Conservation (phyloP, 2,329 filamentous ascomycete genomes). For the Sclerotinia spermophila region DNA sequence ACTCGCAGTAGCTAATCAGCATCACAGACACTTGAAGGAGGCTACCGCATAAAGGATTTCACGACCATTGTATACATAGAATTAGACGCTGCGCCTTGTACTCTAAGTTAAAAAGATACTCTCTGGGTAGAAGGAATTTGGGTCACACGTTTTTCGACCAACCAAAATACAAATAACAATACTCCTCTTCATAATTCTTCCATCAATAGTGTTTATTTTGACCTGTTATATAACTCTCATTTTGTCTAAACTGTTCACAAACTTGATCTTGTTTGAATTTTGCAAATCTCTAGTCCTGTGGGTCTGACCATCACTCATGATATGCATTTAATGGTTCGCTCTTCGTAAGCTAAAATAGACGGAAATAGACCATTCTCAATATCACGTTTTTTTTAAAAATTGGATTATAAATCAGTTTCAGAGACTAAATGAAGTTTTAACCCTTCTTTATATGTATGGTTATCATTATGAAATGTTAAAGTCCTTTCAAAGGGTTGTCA, state of each 20-base stretch:
- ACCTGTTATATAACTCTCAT: neutral
- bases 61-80: constrained; percentile 35
- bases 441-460: too few relatives aligned
- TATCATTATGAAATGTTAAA: too few relatives aligned
- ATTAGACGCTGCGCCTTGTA: constrained; percentile 30
- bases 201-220: neutral
- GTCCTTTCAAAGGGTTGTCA: too few relatives aligned
- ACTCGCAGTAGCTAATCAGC: neutral
- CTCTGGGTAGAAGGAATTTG: constrained; percentile 9
- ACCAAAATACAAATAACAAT: constrained; percentile 22
- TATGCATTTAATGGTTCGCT: neutral
- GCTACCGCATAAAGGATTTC: constrained; percentile 59
- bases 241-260: too few relatives aligned
- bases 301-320: neutral
- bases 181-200: constrained; percentile 24
- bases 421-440: too few relatives aligned
- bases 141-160: constrained; percentile 14
- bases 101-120: constrained; percentile 30
- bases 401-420: too few relatives aligned
- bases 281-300: neutral
- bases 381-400: too few relatives aligned
- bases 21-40: constrained; percentile 61
- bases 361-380: too few relatives aligned
- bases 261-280: neutral
- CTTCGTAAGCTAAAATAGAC: too few relatives aligned